Conservation (phyloP, 768 basidiomycete genomes). For the Suillus subluteus region DNA sequence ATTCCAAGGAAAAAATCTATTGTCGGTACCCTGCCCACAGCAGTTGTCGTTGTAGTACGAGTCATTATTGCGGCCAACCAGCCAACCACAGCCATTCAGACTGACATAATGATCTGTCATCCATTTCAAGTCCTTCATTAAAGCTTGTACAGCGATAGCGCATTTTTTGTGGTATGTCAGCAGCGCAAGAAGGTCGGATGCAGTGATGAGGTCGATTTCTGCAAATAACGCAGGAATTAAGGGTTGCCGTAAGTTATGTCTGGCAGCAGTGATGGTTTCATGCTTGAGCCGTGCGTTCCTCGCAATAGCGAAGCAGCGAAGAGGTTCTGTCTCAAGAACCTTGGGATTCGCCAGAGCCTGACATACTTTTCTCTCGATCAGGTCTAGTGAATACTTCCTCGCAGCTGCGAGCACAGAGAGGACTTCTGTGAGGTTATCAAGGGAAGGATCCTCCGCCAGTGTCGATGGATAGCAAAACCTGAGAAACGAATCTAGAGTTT, state of each 20-base stretch:
- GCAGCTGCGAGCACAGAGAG: conserved; percentile 23
- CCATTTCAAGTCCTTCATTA: conserved; percentile 10
- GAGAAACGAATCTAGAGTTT: conserved; percentile 22
- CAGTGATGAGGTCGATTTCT: conserved; percentile 28
- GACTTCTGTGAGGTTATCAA: conserved; percentile 24
- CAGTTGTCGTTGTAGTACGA: too few species aligned
- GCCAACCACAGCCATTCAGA: conserved; percentile 9
- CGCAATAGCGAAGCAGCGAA: conserved; percentile 33
- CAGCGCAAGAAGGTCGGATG: conserved; percentile 21
- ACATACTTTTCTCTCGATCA: conserved; percentile 18
- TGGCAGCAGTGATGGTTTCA: conserved; percentile 28
- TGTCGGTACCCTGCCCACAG: not conserved
- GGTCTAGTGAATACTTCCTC: conserved; percentile 29
- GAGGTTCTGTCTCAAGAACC: conserved; percentile 19
- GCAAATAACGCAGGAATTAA: conserved; percentile 20
- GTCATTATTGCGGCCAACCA: too few species aligned
- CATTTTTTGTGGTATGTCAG: conserved; percentile 16
- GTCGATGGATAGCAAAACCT: conserved; percentile 29
- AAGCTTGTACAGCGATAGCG: not conserved
- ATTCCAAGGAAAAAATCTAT: not conserved
- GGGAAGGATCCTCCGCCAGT: conserved; percentile 23
- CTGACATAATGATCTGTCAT: conserved; percentile 18
- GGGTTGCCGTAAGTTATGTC: conserved; percentile 25
- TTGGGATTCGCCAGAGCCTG: conserved; percentile 20
- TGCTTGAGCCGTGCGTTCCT: conserved; percentile 25